A percentile compares a stretch with the other conserved stretches of the same genome.
These are phyloP conservation scores for Boletus subparvulus DNA, from an alignment of 768 basidiomycete species.

Conservation along the genomic window DNA sequence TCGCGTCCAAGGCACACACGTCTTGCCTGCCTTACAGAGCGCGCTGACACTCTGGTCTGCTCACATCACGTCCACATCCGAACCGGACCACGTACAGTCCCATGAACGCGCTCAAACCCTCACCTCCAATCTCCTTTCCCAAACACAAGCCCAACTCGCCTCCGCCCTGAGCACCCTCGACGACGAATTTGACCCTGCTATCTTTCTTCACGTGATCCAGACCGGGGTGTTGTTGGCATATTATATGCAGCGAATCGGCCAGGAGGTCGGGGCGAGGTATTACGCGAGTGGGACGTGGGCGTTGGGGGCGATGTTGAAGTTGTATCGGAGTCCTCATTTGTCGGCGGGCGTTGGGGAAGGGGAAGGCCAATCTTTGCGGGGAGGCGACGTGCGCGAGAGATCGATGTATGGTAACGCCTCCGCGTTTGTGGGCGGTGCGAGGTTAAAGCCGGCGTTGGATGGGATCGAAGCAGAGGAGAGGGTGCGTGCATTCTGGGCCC, in stretches of 20 bases:
- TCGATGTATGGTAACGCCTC: not conserved
- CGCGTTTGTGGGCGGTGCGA: constrained; percentile 6
- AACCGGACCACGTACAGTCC: constrained; percentile 36
- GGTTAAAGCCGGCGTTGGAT: constrained; percentile 34
- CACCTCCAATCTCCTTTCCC: constrained; percentile 40
- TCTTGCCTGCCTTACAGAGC: constrained; percentile 49
- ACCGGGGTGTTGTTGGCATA: constrained; percentile 63
- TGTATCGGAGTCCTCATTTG: constrained; percentile 38
- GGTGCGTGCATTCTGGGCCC: constrained; percentile 40
- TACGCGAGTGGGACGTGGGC: constrained; percentile 49
- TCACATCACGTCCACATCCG: constrained; percentile 41
- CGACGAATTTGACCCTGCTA: constrained; percentile 33
- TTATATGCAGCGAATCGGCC: constrained; percentile 62
- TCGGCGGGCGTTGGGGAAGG: not conserved
- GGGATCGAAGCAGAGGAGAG: constrained; percentile 38
- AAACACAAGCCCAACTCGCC: constrained; percentile 47
- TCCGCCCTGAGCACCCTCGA: constrained; percentile 43
- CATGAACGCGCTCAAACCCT: not conserved
- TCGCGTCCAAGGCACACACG: constrained; percentile 37
- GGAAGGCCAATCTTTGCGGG: constrained; percentile 1
- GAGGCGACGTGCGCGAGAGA: not conserved
- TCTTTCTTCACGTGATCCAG: constrained; percentile 55
- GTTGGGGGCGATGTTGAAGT: constrained; percentile 45
- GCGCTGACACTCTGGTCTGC: constrained; percentile 54
- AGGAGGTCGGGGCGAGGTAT: constrained; percentile 59